Evolutionary conservation across 2,329 filamentous ascomycete genomes (phyloP), one percentile per base, ranked within the genome.

Genomic region (Phoma sp.): DNA sequence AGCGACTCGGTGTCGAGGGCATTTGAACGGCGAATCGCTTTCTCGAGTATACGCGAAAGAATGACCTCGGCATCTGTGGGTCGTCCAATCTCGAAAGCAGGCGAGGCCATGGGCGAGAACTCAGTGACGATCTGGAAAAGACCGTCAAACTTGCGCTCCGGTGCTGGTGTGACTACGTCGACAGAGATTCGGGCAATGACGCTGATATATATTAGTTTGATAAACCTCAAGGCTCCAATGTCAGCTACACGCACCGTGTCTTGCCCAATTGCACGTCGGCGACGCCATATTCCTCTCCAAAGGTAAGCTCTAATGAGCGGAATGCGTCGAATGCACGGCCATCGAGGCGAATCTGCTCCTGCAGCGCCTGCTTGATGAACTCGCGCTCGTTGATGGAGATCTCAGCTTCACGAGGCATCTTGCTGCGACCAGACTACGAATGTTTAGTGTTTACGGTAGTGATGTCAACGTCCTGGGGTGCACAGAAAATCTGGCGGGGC

Each of bases 1-100:
- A 99, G 84, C 4, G 93, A 96, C 77, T 99, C 95, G 28, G 93
- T 96, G 74, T 98, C 93, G 33, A 99, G 85, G 6, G 95, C 93
- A 64, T 90, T 90, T 1, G 93, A 96, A 56, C 95, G 88, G 34
- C 95, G 92, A 56, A 98, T 87, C 7, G 95, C 93, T 78, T 96
- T 96, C 75, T 99, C 95, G 17, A 99, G 87, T 34, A 95, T 84
- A 28, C 93, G 88, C 9, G 93, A 92, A 23, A 98, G 86, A 34
- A 96, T 84, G 2, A 93, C 83, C 77, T 98, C 95, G 50, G 89
- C 84, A 66, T 96, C 90, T 59, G 89, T 93, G 40, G 90, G 89
- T 47, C 92, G 85, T 74, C 90, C 91, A 64, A 90, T 85, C 76
- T 97, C 93, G 77, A 96, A 96, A 28, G 90, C 88, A 12, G 95